Conservation (phyloP, 176 grass and related monocot species). For the Saccharum officinarum region DNA sequence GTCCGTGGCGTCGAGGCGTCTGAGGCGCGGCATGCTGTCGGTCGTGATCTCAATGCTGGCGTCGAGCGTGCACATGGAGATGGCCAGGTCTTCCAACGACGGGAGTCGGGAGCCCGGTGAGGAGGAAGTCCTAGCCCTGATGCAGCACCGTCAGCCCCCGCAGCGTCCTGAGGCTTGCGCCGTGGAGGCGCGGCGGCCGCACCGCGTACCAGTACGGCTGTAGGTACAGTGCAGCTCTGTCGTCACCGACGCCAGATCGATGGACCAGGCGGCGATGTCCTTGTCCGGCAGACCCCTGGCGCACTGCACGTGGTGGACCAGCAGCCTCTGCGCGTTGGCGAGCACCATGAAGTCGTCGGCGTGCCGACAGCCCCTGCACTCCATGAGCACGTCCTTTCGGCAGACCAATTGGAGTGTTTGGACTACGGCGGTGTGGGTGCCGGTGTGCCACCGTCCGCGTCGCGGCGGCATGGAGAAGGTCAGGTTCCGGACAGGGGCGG, state of each 20-base stretch:
- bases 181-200: not conserved
- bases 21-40: not conserved
- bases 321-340: not conserved
- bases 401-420: not conserved
- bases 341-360: not conserved
- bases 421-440: too few relatives aligned
- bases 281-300: too few relatives aligned
- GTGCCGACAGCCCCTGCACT: not conserved
- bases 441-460: too few relatives aligned
- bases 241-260: not conserved
- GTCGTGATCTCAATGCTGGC: not conserved
- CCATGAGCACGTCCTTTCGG: not conserved
- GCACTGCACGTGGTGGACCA: not conserved
- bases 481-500: too few relatives aligned
- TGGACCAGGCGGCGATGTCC: not conserved
- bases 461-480: too few relatives aligned
- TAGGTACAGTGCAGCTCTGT: not conserved
- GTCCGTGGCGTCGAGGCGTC: not conserved
- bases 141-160: too few relatives aligned
- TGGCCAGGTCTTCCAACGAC: not conserved
- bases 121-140: not conserved
- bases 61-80: not conserved
- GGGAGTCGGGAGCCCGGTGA: not conserved
- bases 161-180: too few relatives aligned
- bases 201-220: not conserved